Percentiles rank a stretch among this genome's conserved stretches.
phyloP scores from a whole-genome alignment of 75 land plant genomes.

The Pseudotsuga menziesii region DNA sequence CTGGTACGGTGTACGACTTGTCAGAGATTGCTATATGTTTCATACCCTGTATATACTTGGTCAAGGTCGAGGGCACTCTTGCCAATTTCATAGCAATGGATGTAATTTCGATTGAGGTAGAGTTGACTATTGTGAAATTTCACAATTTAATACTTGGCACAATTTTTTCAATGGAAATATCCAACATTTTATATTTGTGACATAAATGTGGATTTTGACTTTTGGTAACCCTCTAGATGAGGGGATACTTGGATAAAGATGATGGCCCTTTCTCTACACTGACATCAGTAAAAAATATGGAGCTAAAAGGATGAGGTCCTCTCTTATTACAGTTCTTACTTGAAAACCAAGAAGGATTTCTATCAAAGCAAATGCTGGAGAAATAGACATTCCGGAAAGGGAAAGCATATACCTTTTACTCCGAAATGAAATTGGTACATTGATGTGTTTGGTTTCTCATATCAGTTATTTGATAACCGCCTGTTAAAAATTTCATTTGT shows the following conservation, averaged over 20 bases:
- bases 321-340: not conserved
- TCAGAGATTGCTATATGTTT: not conserved
- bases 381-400: not conserved
- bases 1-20: not conserved
- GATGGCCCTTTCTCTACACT: too few relatives aligned
- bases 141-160: not conserved
- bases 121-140: slow-evolving; percentile 5
- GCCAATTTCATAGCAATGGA: not conserved
- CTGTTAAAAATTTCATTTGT: too few relatives aligned
- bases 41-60: not conserved
- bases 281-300: not conserved
- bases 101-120: not conserved
- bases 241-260: not conserved
- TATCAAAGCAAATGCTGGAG: not conserved
- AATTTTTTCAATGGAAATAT: not conserved
- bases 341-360: not conserved
- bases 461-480: too few relatives aligned
- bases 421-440: too few relatives aligned
- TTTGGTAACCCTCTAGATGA: not conserved
- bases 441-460: too few relatives aligned
- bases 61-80: not conserved
- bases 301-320: not conserved
- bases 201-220: not conserved
- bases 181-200: slow-evolving; percentile 1
- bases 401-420: too few relatives aligned